Conservation (phyloP, 441 rosid genomes). For the Arabidopsis hybrid region DNA sequence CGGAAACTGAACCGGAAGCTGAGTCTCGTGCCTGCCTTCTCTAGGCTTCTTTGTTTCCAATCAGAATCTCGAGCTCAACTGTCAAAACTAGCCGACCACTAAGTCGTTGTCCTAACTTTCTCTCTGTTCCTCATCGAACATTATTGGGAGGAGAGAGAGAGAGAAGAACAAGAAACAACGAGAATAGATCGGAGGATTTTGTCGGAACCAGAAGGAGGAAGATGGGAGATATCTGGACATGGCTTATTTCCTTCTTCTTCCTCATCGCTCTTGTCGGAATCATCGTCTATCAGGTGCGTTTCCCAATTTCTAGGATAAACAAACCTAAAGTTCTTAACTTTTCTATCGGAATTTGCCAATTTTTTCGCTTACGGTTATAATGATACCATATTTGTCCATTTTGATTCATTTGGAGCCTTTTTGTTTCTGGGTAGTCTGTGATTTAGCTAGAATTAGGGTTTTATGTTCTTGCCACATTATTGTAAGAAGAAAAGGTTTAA, state of each 20-base stretch:
- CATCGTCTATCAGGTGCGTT: conserved; percentile 81
- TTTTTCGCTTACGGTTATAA: neutral
- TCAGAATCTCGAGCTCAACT: conserved; percentile 27
- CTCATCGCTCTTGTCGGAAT: conserved; percentile 73
- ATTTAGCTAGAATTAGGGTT: conserved; percentile 18
- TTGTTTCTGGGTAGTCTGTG: conserved; percentile 21
- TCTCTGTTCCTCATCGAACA: conserved; percentile 14
- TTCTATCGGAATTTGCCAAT: conserved; percentile 5
- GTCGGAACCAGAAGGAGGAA: conserved; percentile 43
- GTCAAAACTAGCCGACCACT: conserved; percentile 10
- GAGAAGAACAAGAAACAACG: conserved; percentile 13
- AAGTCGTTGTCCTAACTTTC: neutral
- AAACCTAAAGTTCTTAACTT: neutral
- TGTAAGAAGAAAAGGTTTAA: conserved; percentile 4
- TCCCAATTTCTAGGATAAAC: neutral
- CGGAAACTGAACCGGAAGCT: conserved; percentile 2
- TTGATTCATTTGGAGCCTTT: conserved; percentile 17
- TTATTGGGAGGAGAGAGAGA: conserved; percentile 4
- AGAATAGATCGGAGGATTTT: conserved; percentile 34
- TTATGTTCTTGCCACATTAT: conserved; percentile 16
- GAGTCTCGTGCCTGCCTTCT: conserved; percentile 14
- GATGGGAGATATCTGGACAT: conserved; percentile 82
- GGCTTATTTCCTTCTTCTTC: conserved; percentile 91
- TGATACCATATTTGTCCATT: no score
- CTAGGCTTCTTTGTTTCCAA: conserved; percentile 20